These are phyloP conservation scores for Podospora conica DNA, from an alignment of 495 filamentous ascomycete genomes.

Conservation along the genomic window DNA sequence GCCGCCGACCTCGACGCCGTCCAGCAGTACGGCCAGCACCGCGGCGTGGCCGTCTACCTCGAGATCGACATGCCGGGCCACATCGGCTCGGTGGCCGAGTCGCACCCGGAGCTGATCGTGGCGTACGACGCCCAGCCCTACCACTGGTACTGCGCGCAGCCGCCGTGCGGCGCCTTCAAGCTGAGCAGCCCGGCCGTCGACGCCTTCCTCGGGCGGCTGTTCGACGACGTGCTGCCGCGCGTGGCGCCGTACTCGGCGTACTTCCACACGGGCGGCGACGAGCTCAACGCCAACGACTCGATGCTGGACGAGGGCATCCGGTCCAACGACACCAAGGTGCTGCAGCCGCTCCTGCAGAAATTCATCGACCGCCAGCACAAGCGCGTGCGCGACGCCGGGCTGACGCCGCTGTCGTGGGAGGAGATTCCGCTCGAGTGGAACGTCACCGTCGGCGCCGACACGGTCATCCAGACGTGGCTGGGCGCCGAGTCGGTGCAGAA, in stretches of 20 bases:
- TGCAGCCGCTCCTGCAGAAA: constrained; percentile 64
- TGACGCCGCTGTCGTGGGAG: constrained; percentile 74
- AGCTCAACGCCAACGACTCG: constrained; percentile 70
- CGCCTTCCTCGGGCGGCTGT: constrained; percentile 60
- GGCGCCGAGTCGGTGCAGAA: constrained; percentile 48
- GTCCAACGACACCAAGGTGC: constrained; percentile 52
- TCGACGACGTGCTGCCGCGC: constrained; percentile 66
- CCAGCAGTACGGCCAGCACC: constrained; percentile 57
- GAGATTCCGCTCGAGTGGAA: constrained; percentile 75
- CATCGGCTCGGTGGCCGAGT: constrained; percentile 54
- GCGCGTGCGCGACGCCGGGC: constrained; percentile 48
- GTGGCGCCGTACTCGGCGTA: constrained; percentile 58
- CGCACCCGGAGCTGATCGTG: constrained; percentile 67
- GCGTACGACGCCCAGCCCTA: constrained; percentile 66
- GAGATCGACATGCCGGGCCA: constrained; percentile 84
- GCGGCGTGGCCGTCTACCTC: constrained; percentile 65
- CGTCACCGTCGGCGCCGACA: constrained; percentile 54
- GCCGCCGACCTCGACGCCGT: constrained; percentile 54
- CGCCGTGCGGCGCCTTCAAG: constrained; percentile 69
- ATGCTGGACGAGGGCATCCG: constrained; percentile 61
- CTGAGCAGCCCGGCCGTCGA: constrained; percentile 62
- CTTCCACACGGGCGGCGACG: constrained; percentile 81
- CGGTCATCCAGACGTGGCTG: constrained; percentile 69
- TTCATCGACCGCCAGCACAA: constrained; percentile 61
- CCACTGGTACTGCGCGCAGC: constrained; percentile 61